Evolutionary conservation across 2,329 filamentous ascomycete genomes (phyloP).

Genomic region (Penicillium sp.): DNA sequence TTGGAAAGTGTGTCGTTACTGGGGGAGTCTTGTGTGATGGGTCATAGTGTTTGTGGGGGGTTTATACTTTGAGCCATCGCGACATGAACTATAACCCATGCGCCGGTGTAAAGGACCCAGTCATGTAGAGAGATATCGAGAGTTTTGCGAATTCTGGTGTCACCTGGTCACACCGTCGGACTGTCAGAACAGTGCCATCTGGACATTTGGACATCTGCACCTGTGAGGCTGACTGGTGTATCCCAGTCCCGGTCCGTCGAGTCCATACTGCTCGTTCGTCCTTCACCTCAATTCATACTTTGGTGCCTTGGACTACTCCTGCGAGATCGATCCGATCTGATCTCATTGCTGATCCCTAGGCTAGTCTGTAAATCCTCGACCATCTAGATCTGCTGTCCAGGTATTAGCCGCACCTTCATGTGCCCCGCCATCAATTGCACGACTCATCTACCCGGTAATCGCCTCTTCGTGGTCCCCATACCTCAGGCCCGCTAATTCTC

Average conservation of each 20-base stretch:
- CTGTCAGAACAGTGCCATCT: background rate
- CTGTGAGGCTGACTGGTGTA: background rate
- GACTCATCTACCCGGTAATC: background rate
- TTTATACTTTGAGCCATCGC: background rate
- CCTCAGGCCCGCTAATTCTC: conserved; percentile 5
- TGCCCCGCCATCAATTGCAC: background rate
- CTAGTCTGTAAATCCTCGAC: background rate
- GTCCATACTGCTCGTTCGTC: background rate
- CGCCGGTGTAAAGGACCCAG: background rate
- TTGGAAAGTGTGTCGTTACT: background rate
- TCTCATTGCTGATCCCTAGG: background rate
- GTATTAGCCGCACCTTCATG: no score
- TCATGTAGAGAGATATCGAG: background rate
- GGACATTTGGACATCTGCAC: background rate
- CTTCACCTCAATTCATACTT: background rate
- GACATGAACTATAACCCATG: background rate
- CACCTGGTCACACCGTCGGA: conserved; percentile 2
- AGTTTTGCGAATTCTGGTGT: conserved; percentile 17
- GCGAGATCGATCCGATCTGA: background rate
- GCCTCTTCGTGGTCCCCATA: background rate
- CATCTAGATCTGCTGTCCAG: background rate
- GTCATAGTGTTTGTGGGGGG: conserved; percentile 5
- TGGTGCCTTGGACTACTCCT: background rate
- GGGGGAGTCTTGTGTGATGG: conserved; percentile 19
- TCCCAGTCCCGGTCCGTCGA: background rate